Evolutionary conservation across 768 basidiomycete species (phyloP), one percentile per base, ranked within the genome.

Genomic region (Clathrus columnatus): DNA sequence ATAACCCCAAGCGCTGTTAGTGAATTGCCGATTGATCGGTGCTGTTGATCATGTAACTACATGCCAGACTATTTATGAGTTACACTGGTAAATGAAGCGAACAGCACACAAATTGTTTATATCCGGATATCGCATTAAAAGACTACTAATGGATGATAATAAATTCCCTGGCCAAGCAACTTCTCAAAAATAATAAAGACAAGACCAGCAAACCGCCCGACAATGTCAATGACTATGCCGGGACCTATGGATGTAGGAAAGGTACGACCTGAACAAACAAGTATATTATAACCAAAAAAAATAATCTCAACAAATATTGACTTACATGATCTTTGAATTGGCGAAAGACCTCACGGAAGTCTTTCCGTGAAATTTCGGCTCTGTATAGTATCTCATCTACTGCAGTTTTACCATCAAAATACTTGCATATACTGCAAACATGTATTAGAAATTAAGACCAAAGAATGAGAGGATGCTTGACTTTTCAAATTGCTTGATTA

Each of bases 331-430:
- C 88, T 24, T 89, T 84, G 66, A 92, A 98, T 61, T 88, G 79
- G 62, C 87, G 82, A 29, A 96, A 68, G 5, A 96, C 82, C 62
- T 85, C 84, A 16, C 91, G 78, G 57, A 98, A 72, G 61, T 94
- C 87, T 63, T 84, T 88, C 63, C 87, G 78, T 36, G 85, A 80
- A 56, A 97, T 86, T 51, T 87, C 87, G 0, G 92, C 90, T 36
- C 85, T 77, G 66, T 84, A 91, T n/a, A 94, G 74, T 56, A 97
- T 94, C 68, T 97, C 94, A 61, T 96, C 92, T 58, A 93, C 88
- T 0, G 90, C 90, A 50, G 78, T 84, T 67, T 85, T 88, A 11
- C 95, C 95, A 62, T 98, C 91, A 62, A 97, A 92, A 65, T 91
- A 96, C 62, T 90, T 88, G 57, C 90, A 87, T 50, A 95, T 88